Conservation (phyloP, 306 rosid species). For the Cicer pinnatifidum region DNA sequence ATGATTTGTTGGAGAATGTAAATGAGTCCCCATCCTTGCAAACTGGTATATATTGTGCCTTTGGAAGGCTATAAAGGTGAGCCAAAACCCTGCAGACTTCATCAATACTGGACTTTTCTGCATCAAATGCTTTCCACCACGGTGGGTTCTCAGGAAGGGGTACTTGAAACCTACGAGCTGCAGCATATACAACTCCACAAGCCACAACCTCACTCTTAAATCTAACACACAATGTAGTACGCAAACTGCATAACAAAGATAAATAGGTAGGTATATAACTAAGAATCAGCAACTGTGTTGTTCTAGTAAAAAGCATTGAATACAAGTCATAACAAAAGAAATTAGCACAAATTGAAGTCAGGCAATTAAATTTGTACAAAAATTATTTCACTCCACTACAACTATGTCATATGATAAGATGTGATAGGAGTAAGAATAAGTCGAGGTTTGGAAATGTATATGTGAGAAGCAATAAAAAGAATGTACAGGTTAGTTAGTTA, state of each 20-base stretch:
- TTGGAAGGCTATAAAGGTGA: slow-evolving; percentile 87
- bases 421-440: no score
- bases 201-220: slow-evolving; percentile 98
- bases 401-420: slow-evolving; percentile 5
- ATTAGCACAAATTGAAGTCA: background rate
- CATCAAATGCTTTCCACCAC: slow-evolving; percentile 98
- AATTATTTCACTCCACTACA: background rate
- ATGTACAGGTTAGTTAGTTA: no score
- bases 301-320: background rate
- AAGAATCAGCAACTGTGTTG: background rate
- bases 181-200: slow-evolving; percentile 95
- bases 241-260: slow-evolving; percentile 64
- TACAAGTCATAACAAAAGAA: slow-evolving; percentile 3
- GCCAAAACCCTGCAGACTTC: slow-evolving; percentile 92
- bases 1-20: slow-evolving; percentile 73
- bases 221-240: slow-evolving; percentile 88
- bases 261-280: background rate
- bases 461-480: no score
- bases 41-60: slow-evolving; percentile 77
- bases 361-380: slow-evolving; percentile 18
- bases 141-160: slow-evolving; percentile 98
- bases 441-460: no score
- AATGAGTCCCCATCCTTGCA: slow-evolving; percentile 89
- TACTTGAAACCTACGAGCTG: slow-evolving; percentile 90
- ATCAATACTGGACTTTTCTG: slow-evolving; percentile 84